Conservation (phyloP, 176 grass and related monocot species). For the Melocanna baccifera region DNA sequence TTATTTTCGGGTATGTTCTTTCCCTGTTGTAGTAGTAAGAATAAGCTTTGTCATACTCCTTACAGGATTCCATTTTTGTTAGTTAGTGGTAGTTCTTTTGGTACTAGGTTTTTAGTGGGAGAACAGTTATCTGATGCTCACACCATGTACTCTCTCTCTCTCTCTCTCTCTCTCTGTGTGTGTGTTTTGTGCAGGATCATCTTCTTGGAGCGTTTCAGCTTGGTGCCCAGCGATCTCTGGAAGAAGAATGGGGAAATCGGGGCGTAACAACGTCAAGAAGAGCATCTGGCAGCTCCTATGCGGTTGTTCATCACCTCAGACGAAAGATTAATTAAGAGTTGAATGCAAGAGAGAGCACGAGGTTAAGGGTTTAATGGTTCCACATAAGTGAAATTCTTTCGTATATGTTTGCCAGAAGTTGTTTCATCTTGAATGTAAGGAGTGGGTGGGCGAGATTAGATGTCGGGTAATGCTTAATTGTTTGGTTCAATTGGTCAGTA, state of each 20-base stretch:
- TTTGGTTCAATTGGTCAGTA: neutral
- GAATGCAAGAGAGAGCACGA: neutral
- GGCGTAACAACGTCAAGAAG: conserved; percentile 45
- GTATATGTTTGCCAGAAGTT: neutral
- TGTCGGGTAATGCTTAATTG: neutral
- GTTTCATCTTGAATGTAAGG: neutral
- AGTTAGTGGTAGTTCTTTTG: neutral
- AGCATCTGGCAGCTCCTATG: conserved; percentile 44
- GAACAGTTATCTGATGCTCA: neutral
- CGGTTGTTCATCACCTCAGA: conserved; percentile 21
- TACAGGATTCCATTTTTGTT: neutral
- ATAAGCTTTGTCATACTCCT: neutral
- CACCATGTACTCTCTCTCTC: neutral
- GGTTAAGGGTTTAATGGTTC: neutral
- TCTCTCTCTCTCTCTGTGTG: too few relatives aligned
- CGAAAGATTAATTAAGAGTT: neutral
- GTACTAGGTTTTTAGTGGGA: neutral
- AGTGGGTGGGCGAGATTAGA: neutral
- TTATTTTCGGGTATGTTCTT: neutral
- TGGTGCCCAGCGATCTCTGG: neutral
- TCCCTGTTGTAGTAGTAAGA: neutral
- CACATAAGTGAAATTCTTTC: neutral
- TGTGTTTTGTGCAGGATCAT: neutral
- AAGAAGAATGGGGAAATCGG: conserved; percentile 8
- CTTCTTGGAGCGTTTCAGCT: conserved; percentile 8